Conservation (phyloP, 768 basidiomycete species). For the Dioszegia aurantiaca region DNA sequence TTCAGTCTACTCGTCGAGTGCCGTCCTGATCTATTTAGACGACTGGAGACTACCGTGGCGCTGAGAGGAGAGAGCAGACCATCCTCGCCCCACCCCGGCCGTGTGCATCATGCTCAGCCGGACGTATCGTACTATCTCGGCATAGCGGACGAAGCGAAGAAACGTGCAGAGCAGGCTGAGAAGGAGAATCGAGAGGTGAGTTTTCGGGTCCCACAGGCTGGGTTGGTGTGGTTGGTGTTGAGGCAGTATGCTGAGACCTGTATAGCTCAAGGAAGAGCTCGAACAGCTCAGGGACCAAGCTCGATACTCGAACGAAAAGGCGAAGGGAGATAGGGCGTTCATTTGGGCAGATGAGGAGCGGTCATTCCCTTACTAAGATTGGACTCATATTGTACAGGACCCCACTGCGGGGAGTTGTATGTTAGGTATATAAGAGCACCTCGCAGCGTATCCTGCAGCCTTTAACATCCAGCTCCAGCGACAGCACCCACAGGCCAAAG, state of each 20-base stretch:
- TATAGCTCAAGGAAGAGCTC: slow-evolving; percentile 12
- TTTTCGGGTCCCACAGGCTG: too few relatives aligned
- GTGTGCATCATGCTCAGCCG: background rate
- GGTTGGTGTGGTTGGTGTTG: too few relatives aligned
- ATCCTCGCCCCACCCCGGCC: slow-evolving; percentile 1
- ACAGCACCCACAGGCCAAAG: too few relatives aligned
- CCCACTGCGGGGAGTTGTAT: too few relatives aligned
- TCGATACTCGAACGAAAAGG: background rate
- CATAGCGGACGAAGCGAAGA: slow-evolving; percentile 24
- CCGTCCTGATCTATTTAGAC: background rate
- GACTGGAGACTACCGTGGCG: slow-evolving; percentile 9
- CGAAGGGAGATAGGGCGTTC: slow-evolving; percentile 8
- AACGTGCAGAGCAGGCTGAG: slow-evolving; percentile 20
- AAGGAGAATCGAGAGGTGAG: slow-evolving; percentile 34
- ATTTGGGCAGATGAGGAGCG: slow-evolving; percentile 16
- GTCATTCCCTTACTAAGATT: slow-evolving; percentile 8
- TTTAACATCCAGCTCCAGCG: too few relatives aligned
- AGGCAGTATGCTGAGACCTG: background rate
- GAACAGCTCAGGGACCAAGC: slow-evolving; percentile 16
- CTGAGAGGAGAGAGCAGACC: slow-evolving; percentile 2
- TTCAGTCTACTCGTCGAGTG: background rate
- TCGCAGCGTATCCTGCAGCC: too few relatives aligned
- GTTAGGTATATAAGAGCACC: too few relatives aligned
- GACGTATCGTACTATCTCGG: slow-evolving; percentile 9
- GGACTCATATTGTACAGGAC: too few relatives aligned